These are phyloP conservation scores for Umbilicaria muhlenbergii DNA, from an alignment of 495 filamentous ascomycete species.

Conservation along the genomic window DNA sequence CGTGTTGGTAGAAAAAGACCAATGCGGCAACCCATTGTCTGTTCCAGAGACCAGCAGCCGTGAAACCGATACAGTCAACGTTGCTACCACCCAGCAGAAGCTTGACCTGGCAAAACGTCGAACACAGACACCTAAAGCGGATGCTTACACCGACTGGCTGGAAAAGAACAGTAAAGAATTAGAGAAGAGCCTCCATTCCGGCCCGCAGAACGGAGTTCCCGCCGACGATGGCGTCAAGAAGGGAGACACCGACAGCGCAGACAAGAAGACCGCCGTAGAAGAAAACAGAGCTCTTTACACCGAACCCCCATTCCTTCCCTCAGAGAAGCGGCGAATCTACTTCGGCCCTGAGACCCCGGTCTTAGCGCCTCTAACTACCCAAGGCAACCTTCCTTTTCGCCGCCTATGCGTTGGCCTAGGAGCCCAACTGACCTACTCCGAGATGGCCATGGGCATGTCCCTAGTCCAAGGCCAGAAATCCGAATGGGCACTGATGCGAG, in stretches of 20 bases:
- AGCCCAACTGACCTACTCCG: slow-evolving; percentile 87
- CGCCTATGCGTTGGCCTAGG: slow-evolving; percentile 82
- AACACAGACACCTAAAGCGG: slow-evolving; percentile 49
- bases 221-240: slow-evolving; percentile 13
- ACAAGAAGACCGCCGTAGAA: slow-evolving; percentile 22
- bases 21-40: slow-evolving; percentile 18
- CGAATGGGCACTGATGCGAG: slow-evolving; percentile 90
- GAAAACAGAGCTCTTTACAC: slow-evolving; percentile 65
- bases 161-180: slow-evolving; percentile 40
- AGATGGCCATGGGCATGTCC: slow-evolving; percentile 91
- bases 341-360: slow-evolving; percentile 86
- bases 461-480: slow-evolving; percentile 79
- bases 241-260: slow-evolving; percentile 13
- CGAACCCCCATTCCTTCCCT: slow-evolving; percentile 73
- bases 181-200: slow-evolving; percentile 29
- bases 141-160: slow-evolving; percentile 61
- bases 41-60: slow-evolving; percentile 15
- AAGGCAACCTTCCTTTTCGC: slow-evolving; percentile 94
- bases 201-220: slow-evolving; percentile 11
- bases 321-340: slow-evolving; percentile 85
- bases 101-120: slow-evolving; percentile 51
- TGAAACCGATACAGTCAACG: slow-evolving; percentile 59
- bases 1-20: slow-evolving; percentile 43
- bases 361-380: slow-evolving; percentile 78
- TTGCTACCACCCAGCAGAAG: slow-evolving; percentile 49